phyloP scores from a whole-genome alignment of 257 asterid species.

The Solanum sejunctum region DNA sequence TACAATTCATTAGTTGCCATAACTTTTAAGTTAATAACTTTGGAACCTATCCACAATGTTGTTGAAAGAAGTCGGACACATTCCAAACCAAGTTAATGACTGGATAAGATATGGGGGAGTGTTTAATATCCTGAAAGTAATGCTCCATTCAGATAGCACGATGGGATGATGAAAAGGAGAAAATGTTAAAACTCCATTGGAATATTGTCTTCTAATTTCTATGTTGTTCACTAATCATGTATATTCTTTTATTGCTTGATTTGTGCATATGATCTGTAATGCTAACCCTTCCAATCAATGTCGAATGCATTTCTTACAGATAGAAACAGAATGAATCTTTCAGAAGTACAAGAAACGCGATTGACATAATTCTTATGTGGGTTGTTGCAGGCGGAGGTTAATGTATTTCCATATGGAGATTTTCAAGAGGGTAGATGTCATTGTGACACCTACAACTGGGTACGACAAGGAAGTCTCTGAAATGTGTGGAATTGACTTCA shows the following conservation, averaged over 20 bases:
- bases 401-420: conserved; percentile 75
- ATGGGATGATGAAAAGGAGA: background rate
- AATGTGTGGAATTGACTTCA: background rate
- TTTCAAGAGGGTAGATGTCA: conserved; percentile 70
- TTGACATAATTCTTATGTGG: background rate
- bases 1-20: background rate
- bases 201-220: background rate
- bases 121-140: background rate
- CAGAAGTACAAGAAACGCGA: background rate
- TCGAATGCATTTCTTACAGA: background rate
- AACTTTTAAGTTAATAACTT: background rate
- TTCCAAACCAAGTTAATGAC: background rate
- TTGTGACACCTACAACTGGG: conserved; percentile 96
- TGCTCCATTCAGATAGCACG: background rate
- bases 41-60: background rate
- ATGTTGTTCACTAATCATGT: background rate
- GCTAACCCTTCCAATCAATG: background rate
- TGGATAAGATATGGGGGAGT: background rate
- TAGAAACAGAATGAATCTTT: background rate
- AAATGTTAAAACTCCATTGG: background rate
- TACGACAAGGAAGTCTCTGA: conserved; percentile 13
- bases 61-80: background rate
- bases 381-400: conserved; percentile 66
- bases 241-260: background rate
- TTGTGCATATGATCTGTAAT: background rate